Percentiles rank a stretch among this genome's conserved stretches.
phyloP scores from a whole-genome alignment of 495 filamentous ascomycete species.

The Neurospora pannonica region DNA sequence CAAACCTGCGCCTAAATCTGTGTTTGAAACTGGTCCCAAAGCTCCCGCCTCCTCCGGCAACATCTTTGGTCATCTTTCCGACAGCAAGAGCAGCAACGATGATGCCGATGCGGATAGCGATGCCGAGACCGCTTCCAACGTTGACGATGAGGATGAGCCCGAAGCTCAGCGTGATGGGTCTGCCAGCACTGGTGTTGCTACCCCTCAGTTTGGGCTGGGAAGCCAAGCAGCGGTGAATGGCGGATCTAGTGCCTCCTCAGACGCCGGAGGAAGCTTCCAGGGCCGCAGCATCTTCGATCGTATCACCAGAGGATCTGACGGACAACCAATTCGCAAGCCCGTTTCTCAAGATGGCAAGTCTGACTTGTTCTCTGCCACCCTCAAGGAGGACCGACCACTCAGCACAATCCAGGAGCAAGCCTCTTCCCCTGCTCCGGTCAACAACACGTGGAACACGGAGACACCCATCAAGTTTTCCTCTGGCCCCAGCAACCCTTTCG shows the following conservation, averaged over 20 bases:
- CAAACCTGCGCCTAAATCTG: conserved; percentile 13
- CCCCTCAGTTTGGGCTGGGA: conserved; percentile 22
- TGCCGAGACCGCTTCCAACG: conserved; percentile 35
- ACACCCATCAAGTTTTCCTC: conserved; percentile 30
- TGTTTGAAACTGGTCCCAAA: conserved; percentile 19
- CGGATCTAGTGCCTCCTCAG: conserved; percentile 22
- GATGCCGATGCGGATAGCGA: conserved; percentile 36
- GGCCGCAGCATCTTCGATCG: conserved; percentile 52
- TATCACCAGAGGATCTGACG: conserved; percentile 37
- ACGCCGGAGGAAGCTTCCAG: conserved; percentile 25
- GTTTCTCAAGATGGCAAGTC: conserved; percentile 12
- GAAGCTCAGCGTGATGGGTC: conserved; percentile 11
- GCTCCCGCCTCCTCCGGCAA: conserved; percentile 27
- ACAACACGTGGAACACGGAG: conserved; percentile 40
- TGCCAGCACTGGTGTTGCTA: conserved; percentile 25
- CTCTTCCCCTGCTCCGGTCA: conserved; percentile 21
- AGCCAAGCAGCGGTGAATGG: conserved; percentile 16
- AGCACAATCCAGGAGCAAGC: conserved; percentile 27
- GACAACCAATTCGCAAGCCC: conserved; percentile 37
- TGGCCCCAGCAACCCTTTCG: conserved; percentile 21
- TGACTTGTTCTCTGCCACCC: conserved; percentile 16
- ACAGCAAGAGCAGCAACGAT: conserved; percentile 38
- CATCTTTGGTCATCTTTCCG: conserved; percentile 56
- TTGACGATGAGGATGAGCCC: conserved; percentile 28
- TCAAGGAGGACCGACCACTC: conserved; percentile 22